Evolutionary conservation across 495 filamentous ascomycete genomes (phyloP).

Genomic region (Talaromyces stipitatus): DNA sequence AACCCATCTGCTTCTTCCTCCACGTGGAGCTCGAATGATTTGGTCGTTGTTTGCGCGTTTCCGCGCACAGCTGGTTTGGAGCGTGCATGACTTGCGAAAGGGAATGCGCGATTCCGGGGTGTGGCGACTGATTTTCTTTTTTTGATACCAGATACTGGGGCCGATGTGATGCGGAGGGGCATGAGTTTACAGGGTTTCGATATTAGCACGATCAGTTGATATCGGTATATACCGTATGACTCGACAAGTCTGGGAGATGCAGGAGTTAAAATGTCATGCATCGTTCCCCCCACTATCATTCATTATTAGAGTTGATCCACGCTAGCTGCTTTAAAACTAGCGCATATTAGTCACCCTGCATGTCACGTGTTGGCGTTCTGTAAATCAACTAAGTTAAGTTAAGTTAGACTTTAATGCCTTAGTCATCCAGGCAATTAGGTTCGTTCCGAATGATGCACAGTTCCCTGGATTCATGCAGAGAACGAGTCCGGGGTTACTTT

Average conservation of each 20-base stretch:
- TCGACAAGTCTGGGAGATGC: background rate
- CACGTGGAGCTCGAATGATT: background rate
- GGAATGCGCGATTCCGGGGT: constrained; percentile 25
- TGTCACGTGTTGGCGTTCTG: background rate
- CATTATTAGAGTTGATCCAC: background rate
- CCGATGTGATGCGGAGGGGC: constrained; percentile 39
- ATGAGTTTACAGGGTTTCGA: constrained; percentile 16
- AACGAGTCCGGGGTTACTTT: too few relatives aligned
- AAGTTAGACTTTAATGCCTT: background rate
- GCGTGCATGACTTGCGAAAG: constrained; percentile 47
- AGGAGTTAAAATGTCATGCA: background rate
- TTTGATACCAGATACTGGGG: constrained; percentile 36
- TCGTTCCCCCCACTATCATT: background rate
- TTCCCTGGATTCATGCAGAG: too few relatives aligned
- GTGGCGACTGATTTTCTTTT: constrained; percentile 22
- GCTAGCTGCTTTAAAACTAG: too few relatives aligned
- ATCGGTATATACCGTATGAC: background rate
- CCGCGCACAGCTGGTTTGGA: constrained; percentile 44
- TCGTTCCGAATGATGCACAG: too few relatives aligned
- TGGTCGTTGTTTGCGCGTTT: constrained; percentile 7
- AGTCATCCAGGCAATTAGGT: too few relatives aligned
- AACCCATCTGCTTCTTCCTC: constrained; percentile 29
- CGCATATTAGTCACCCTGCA: background rate
- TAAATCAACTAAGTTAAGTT: too few relatives aligned
- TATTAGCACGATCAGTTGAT: background rate